A percentile compares a stretch with the other conserved stretches of the same genome.
Conservation (phyloP, 306 rosid genomes). For the Trichosanthes truncata region DNA sequence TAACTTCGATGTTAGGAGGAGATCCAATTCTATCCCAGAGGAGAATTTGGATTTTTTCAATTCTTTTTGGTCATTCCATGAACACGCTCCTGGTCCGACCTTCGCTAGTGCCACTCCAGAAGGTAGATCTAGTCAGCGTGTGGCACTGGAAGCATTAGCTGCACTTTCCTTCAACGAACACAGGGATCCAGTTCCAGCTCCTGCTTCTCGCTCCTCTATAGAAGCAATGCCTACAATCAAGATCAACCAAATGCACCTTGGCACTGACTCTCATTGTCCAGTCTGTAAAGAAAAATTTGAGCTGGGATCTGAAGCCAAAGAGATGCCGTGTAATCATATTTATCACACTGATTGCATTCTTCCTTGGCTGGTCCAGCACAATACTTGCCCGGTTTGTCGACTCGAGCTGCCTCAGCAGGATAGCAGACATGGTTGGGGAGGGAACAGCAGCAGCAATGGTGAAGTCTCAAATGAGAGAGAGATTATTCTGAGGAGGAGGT, state of each 20-base stretch:
- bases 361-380: slow-evolving; percentile 73
- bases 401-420: slow-evolving; percentile 56
- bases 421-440: slow-evolving; percentile 12
- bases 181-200: slow-evolving; percentile 41
- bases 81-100: slow-evolving; percentile 39
- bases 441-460: neutral
- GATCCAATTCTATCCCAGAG: neutral
- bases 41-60: slow-evolving; percentile 4
- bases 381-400: slow-evolving; percentile 84
- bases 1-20: slow-evolving; percentile 34
- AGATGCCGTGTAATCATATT: slow-evolving; percentile 77
- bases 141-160: slow-evolving; percentile 47
- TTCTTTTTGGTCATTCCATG: slow-evolving; percentile 38
- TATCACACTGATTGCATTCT: slow-evolving; percentile 77
- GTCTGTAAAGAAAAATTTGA: slow-evolving; percentile 67
- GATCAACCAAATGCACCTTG: slow-evolving; percentile 50
- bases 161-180: slow-evolving; percentile 49
- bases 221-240: slow-evolving; percentile 66
- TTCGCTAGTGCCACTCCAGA: slow-evolving; percentile 27
- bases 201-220: slow-evolving; percentile 55
- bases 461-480: slow-evolving; percentile 22
- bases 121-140: slow-evolving; percentile 39
- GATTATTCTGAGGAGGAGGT: slow-evolving; percentile 42
- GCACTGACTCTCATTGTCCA: slow-evolving; percentile 57
- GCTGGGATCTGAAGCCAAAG: slow-evolving; percentile 58